Evolutionary conservation across 768 basidiomycete species (phyloP).

Genomic region (Cyclocybe cylindracea): DNA sequence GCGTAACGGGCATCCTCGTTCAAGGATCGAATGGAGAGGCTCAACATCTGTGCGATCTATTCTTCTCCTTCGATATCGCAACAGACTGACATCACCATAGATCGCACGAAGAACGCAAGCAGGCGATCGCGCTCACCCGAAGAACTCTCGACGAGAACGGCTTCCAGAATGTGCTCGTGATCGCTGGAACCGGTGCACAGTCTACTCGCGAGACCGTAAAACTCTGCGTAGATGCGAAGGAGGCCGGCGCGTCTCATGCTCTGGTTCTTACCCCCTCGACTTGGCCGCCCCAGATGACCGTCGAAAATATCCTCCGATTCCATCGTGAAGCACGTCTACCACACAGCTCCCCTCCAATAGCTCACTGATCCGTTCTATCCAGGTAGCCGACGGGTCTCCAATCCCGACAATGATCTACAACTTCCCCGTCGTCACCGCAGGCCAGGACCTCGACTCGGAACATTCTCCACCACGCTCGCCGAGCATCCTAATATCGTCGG

Average conservation of each 20-base stretch:
- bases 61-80: not conserved
- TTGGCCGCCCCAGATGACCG: slow-evolving; percentile 67
- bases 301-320: slow-evolving; percentile 63
- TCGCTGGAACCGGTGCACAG: slow-evolving; percentile 84
- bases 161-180: slow-evolving; percentile 64
- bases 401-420: slow-evolving; percentile 84
- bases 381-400: slow-evolving; percentile 71
- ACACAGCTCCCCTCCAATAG: not conserved
- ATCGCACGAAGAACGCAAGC: slow-evolving; percentile 69
- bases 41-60: slow-evolving; percentile 53
- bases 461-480: slow-evolving; percentile 63
- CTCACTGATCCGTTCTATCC: not conserved
- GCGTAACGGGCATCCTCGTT: slow-evolving; percentile 70
- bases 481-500: slow-evolving; percentile 86
- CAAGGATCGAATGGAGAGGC: slow-evolving; percentile 81
- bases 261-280: slow-evolving; percentile 76
- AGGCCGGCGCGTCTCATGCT: slow-evolving; percentile 80
- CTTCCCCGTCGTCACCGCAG: slow-evolving; percentile 80
- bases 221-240: slow-evolving; percentile 71
- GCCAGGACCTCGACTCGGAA: slow-evolving; percentile 88
- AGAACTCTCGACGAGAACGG: slow-evolving; percentile 73
- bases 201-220: slow-evolving; percentile 74
- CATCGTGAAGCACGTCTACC: slow-evolving; percentile 52
- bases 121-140: slow-evolving; percentile 63
- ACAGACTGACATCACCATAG: slow-evolving; percentile 16